Conservation (phyloP, 306 rosid species). For the Citrullus mucosospermus region DNA sequence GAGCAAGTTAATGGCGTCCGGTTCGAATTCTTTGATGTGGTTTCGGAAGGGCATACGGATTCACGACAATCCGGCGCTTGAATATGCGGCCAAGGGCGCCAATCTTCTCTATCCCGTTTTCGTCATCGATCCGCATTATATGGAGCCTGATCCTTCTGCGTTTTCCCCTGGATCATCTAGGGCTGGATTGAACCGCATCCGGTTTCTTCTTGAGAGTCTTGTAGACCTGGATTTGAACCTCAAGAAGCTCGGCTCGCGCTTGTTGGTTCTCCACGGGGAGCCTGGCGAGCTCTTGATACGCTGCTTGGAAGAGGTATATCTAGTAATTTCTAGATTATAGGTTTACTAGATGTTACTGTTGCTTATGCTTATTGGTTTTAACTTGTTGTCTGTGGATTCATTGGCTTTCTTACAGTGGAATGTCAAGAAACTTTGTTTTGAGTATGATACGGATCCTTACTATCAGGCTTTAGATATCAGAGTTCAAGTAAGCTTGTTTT, state of each 20-base stretch:
- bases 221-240: constrained; percentile 51
- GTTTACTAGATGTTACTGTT: not conserved
- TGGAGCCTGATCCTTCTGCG: constrained; percentile 53
- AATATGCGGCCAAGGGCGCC: constrained; percentile 32
- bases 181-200: constrained; percentile 63
- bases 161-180: constrained; percentile 44
- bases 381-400: not conserved
- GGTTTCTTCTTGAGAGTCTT: constrained; percentile 65
- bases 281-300: constrained; percentile 44
- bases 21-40: constrained; percentile 62
- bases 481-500: constrained; percentile 42
- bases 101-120: constrained; percentile 50
- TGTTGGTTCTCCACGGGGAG: constrained; percentile 65
- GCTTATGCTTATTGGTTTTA: not conserved
- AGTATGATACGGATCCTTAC: constrained; percentile 83
- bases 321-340: not conserved
- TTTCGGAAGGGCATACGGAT: constrained; percentile 85
- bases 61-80: constrained; percentile 88
- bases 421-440: constrained; percentile 63
- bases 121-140: constrained; percentile 76
- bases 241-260: constrained; percentile 57
- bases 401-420: constrained; percentile 52
- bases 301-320: constrained; percentile 61
- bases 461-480: constrained; percentile 58
- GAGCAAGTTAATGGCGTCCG: constrained; percentile 23